Base-by-base conservation (phyloP, 108 stramenopile species). In the Nitzschia sp. region DNA sequence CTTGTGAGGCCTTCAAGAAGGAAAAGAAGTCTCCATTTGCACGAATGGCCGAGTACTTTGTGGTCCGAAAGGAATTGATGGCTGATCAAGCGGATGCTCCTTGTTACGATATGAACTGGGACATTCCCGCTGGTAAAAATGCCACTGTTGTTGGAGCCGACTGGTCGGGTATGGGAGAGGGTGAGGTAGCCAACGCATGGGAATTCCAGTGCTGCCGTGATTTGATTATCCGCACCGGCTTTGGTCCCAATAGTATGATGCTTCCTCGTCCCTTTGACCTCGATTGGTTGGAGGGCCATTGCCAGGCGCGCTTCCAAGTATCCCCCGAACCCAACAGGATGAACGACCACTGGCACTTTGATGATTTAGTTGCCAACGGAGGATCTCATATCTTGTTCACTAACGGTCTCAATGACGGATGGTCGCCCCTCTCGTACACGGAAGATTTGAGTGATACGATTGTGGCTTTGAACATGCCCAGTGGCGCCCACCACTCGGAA, bases 401-500 rank as follows among this genome's bases (percentile, higher is more conserved):
- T 9, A 87, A 87, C 53, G 83, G 83, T 19, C 35, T 87, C 68
- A 72, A 57, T 11, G 73, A 74, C 30, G 73, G 65, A 1, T 74
- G 73, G 71, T 64, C 58, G 21, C 36, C 53, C 53, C 69, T 69
- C 41, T 85, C 87, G 1, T 62, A 89, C 66, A 77, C 83, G 32
- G 83, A 87, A 30, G 62, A 85, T 58, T 73, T 75, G 34, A 32
- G 80, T 34, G 78, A 78, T 31, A 82, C 82, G 46, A 47, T 93
- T 11, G 33, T 83, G 16, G 87, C 75, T 2, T n/a, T 93, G 47
- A 93, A 93, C 63, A 84, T 93, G 36, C 79, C 80, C 44, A 87
- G 85, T 66, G 92, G 92, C 2, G 92, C 92, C 4, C 92, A 93
- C 73, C 89, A 90, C 63, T n/a, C n/a, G n/a, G n/a, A n/a, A n/a